Base-by-base conservation (phyloP, 257 asterid species). In the Nicotiana noctiflora region DNA sequence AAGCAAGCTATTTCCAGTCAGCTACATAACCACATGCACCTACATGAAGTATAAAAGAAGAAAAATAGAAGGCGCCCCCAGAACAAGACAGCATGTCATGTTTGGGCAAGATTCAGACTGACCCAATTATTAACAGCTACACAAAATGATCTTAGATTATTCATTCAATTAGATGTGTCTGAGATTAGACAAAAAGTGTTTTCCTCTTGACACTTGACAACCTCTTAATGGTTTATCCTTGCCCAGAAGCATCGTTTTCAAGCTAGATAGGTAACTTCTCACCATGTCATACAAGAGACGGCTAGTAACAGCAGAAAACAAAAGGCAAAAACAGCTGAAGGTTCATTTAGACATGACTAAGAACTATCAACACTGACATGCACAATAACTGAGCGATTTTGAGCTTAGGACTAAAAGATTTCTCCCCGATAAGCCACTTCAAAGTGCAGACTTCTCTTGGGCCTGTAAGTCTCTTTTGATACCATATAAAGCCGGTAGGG, bases 141-240 rank as follows among this genome's bases (percentile, higher is more conserved):
- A 15, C 4, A 65, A 4, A 17, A 65, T 64, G 46, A 31, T 27
- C 10, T 1, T 1, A 64, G 72, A 64, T 32, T 65, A 65, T 32
- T 32, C 18, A 0, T 65, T 46, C n/a, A 6, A 65, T 32, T 17
- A n/a, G 17, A 65, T 65, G 14, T 17, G 74, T 34, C 8, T 9
- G 17, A 23, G n/a, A 34, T 32, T 64, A 29, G 49, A 29, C 74
- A 64, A 64, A 34, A 15, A 34, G 19, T 27, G n/a, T 2, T 34
- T 67, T n/a, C 29, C 53, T 18, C 74, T 31, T 31, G 14, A 66
- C 2, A 64, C 32, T 31, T 4, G 49, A n/a, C 55, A 67, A n/a
- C 76, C 76, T 18, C 31, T n/a, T 67, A 25, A 67, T 67, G 76
- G 29, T 67, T 34, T 67, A 13, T 67, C 76, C 53, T 67, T 67